Evolutionary conservation across 306 rosid species (phyloP).

Genomic region (Cucurbita maxima): DNA sequence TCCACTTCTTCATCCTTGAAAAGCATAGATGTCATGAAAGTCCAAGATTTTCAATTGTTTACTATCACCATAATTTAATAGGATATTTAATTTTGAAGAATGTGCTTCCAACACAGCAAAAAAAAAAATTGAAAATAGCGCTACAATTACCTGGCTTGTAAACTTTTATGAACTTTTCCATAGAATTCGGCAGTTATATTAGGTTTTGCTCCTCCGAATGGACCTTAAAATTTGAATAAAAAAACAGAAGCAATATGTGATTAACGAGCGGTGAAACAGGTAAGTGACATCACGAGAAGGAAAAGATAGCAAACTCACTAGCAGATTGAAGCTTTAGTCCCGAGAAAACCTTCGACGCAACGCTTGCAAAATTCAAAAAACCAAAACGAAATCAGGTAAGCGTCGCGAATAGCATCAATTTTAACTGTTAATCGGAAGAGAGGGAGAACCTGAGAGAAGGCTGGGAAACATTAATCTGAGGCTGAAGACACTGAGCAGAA

Average conservation of each 20-base stretch:
- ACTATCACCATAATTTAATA: not conserved
- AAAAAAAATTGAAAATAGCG: not conserved
- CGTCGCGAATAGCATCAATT: not conserved
- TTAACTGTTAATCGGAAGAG: not conserved
- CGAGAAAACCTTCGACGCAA: constrained; percentile 44
- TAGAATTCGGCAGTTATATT: constrained; percentile 55
- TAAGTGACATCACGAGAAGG: not conserved
- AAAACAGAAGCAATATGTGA: not conserved
- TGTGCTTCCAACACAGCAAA: not conserved
- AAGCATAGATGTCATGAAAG: not conserved
- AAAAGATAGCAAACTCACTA: constrained; percentile 12
- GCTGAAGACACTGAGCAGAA: constrained; percentile 30
- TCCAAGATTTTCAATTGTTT: not conserved
- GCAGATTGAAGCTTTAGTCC: constrained; percentile 68
- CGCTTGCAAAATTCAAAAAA: constrained; percentile 20
- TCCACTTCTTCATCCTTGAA: not conserved
- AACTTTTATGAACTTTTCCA: constrained; percentile 47
- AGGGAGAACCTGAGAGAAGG: constrained; percentile 40
- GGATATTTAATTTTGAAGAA: not conserved
- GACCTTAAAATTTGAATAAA: constrained; percentile 21
- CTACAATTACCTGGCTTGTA: constrained; percentile 39
- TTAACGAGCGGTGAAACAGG: not conserved
- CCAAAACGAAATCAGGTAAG: not conserved
- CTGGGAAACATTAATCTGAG: constrained; percentile 19
- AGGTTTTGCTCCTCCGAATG: constrained; percentile 41